Base-by-base conservation (phyloP, 2,329 filamentous ascomycete genomes). In the Fonsecaea pedrosoi region DNA sequence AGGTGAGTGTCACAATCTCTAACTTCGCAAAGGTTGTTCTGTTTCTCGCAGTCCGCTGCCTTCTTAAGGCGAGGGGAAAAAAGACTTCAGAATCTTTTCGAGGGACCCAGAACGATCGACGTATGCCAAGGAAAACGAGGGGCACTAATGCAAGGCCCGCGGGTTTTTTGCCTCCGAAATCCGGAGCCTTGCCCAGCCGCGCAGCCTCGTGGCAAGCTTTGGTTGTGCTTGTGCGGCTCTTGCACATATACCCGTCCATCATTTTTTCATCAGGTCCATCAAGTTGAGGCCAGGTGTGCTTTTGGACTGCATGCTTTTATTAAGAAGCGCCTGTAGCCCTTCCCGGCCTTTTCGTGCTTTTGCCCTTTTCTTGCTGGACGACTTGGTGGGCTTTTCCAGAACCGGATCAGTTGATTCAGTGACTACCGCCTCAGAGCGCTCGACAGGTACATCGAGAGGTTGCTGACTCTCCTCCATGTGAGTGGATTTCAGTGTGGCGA, bases 341-440 rank as follows among this genome's bases (percentile, higher is more conserved):
- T 82, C 82, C 10, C 69, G 66, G 62, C 82, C 79, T 69, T 86
- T 87, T 32, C 85, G 77, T 63, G 82, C 78, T 72, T 85, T 86
- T 30, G 83, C 83, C 71, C 85, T 78, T 71, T 85, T 85, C 75
- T 86, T 86, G 77, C 84, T 86, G 76, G 74, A 85, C 38, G 58
- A 35, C 57, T 68, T 70, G 42, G 3, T 54, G 9, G 42, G n/a
- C 21, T 54, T 57, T 15, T 62, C 64, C 15, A 38, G n/a, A 2
- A 8, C 7, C 5, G 42, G 10, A 30, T 42, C 37, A 13, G 45
- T 32, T 54, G 37, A 25, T 48, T 21, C 18, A 21, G 34, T 38
- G 9, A 7, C 32, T 21, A 30, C 32, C 34, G 40, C 55, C 42
- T 63, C 32, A 30, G 10, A 12, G 40, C n/a, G 34, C 4, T 35